A percentile compares a stretch with the other conserved stretches of the same genome.
These are phyloP conservation scores for Hypsizygus marmoreus DNA, from an alignment of 768 basidiomycete species.

Conservation along the genomic window DNA sequence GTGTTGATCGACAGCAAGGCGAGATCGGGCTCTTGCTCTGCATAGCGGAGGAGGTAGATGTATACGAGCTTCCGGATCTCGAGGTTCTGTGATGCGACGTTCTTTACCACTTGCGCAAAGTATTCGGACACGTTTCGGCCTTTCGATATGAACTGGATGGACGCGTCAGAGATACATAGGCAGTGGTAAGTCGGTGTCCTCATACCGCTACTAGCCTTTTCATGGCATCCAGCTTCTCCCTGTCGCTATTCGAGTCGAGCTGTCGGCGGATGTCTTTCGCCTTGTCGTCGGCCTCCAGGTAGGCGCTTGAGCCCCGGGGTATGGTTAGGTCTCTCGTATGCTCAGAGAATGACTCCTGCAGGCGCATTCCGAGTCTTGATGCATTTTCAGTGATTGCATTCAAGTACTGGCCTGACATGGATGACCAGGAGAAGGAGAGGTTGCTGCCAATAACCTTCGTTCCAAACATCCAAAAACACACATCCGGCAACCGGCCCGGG, in stretches of 20 bases:
- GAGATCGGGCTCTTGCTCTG: conserved; percentile 91
- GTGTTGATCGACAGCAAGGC: conserved; percentile 97
- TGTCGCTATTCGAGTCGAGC: conserved; percentile 85
- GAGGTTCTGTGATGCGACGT: conserved; percentile 89
- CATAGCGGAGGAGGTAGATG: conserved; percentile 94
- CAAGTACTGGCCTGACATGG: conserved; percentile 49
- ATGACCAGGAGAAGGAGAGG: neutral
- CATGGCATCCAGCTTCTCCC: conserved; percentile 93
- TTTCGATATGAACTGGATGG: conserved; percentile 84
- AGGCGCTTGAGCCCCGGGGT: conserved; percentile 55
- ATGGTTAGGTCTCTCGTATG: conserved; percentile 73
- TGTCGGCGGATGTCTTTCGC: conserved; percentile 81
- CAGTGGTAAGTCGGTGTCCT: conserved; percentile 15
- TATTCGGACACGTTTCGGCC: conserved; percentile 88
- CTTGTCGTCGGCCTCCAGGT: conserved; percentile 82
- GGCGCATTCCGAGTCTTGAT: conserved; percentile 75
- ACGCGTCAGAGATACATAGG: conserved; percentile 1
- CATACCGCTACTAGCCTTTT: conserved; percentile 91
- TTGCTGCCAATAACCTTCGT: neutral
- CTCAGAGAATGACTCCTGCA: conserved; percentile 83
- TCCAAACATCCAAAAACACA: no score
- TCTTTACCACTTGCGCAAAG: conserved; percentile 97
- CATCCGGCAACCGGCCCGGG: no score
- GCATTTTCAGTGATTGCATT: conserved; percentile 78
- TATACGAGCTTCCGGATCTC: conserved; percentile 97